Percentiles rank a stretch among this genome's conserved stretches.
phyloP scores from a whole-genome alignment of 441 rosid species.

The Gossypium schwendimanii region DNA sequence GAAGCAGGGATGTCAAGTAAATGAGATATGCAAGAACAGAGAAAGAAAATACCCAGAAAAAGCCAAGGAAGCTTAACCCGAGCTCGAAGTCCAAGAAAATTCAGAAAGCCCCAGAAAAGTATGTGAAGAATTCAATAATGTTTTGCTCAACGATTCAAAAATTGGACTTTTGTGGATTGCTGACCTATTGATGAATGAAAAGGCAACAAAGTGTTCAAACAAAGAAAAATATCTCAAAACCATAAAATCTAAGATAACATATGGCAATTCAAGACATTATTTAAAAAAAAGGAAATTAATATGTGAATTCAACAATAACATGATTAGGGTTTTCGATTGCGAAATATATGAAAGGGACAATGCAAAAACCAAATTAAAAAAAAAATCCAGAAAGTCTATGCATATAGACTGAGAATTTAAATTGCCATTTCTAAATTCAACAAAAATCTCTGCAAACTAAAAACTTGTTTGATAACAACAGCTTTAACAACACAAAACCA shows the following conservation, averaged over 20 bases:
- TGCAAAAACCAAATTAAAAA: constrained; percentile 34
- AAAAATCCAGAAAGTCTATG: constrained; percentile 33
- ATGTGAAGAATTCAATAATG: constrained; percentile 41
- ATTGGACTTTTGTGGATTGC: constrained; percentile 50
- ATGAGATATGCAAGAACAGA: constrained; percentile 24
- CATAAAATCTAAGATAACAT: constrained; percentile 33
- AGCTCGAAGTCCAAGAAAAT: constrained; percentile 37
- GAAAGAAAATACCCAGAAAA: constrained; percentile 20
- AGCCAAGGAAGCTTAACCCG: constrained; percentile 33
- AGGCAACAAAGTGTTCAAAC: constrained; percentile 42
- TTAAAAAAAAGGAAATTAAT: constrained; percentile 21
- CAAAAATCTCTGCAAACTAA: constrained; percentile 33
- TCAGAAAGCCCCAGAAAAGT: constrained; percentile 31
- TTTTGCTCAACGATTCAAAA: constrained; percentile 42
- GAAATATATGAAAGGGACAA: constrained; percentile 36
- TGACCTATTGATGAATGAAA: constrained; percentile 40
- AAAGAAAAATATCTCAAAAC: constrained; percentile 51
- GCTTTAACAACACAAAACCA: constrained; percentile 56
- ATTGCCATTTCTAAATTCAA: constrained; percentile 38
- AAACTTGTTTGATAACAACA: constrained; percentile 45
- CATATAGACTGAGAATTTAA: constrained; percentile 25
- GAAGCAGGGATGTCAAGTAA: constrained; percentile 22
- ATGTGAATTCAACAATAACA: constrained; percentile 24
- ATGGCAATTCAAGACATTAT: constrained; percentile 24
- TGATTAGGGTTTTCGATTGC: constrained; percentile 37